Percentiles rank a stretch among this genome's conserved stretches.
These are phyloP conservation scores for Coniochaeta hoffmannii DNA, from an alignment of 2,329 filamentous ascomycete species.

Conservation along the genomic window DNA sequence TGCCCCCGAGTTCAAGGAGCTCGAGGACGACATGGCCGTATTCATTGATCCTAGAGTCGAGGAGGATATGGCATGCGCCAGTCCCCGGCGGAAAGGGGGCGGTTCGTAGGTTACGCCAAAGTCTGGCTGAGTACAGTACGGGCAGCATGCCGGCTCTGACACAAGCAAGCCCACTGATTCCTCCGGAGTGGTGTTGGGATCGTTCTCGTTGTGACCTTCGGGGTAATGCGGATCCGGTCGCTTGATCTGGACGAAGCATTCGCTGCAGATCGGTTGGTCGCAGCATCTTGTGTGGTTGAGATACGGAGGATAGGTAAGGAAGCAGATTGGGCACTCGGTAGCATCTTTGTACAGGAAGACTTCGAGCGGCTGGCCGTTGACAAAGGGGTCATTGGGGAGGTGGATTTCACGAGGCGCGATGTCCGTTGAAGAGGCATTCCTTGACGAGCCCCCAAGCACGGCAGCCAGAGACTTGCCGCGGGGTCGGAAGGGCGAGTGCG, in stretches of 20 bases:
- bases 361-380: conserved; percentile 91
- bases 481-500: conserved; percentile 63
- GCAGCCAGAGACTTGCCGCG: conserved; percentile 86
- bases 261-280: conserved; percentile 92
- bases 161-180: conserved; percentile 61
- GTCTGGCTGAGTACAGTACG: conserved; percentile 90
- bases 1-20: conserved; percentile 60
- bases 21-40: conserved; percentile 80
- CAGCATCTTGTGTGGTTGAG: conserved; percentile 93
- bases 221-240: conserved; percentile 84
- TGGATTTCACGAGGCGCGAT: conserved; percentile 70
- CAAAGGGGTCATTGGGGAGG: conserved; percentile 73
- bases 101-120: conserved; percentile 94
- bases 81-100: conserved; percentile 78
- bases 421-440: conserved; percentile 65
- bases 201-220: conserved; percentile 55
- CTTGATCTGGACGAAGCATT: conserved; percentile 99
- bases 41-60: conserved; percentile 40
- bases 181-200: conserved; percentile 35
- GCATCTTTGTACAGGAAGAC: conserved; percentile 91
- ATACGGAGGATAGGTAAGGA: conserved; percentile 90
- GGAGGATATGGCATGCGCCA: conserved; percentile 57
- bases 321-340: conserved; percentile 90
- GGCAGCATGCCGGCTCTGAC: conserved; percentile 85
- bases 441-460: conserved; percentile 65